These are phyloP conservation scores for Colletotrichum costaricense DNA, from an alignment of 2,329 filamentous ascomycete species.

Conservation along the genomic window DNA sequence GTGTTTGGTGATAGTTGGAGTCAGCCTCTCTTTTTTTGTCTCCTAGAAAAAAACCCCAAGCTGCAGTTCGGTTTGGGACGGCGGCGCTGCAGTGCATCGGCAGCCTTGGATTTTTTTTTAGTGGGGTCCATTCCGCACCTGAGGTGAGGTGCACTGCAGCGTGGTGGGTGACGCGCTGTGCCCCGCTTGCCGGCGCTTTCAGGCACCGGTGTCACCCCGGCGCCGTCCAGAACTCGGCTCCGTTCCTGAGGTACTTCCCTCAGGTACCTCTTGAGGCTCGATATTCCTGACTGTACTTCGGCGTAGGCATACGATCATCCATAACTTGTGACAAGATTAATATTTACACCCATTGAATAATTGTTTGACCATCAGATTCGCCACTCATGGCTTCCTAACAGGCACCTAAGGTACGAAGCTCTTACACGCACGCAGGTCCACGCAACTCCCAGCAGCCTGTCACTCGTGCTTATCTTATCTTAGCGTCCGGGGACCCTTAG, in stretches of 20 bases:
- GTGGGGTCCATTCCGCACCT: constrained; percentile 20
- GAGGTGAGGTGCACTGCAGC: background rate
- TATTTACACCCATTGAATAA: no score
- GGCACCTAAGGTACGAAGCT: background rate
- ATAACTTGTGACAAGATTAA: no score
- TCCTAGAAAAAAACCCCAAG: background rate
- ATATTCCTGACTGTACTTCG: no score
- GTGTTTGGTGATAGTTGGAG: background rate
- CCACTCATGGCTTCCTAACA: background rate
- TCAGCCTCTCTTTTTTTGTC: background rate
- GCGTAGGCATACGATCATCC: no score
- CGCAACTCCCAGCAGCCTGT: background rate
- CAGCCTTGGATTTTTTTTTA: background rate
- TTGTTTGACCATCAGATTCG: background rate
- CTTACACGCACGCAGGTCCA: background rate
- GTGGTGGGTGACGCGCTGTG: constrained; percentile 4
- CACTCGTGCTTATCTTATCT: constrained; percentile 22
- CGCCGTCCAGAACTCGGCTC: background rate
- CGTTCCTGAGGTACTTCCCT: background rate
- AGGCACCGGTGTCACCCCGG: background rate
- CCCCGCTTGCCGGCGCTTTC: background rate
- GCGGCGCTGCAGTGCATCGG: background rate
- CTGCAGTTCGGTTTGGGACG: background rate
- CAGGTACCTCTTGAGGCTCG: no score
- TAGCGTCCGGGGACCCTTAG: constrained; percentile 27